Evolutionary conservation across 2,329 filamentous ascomycete genomes (phyloP).

Genomic region (Blumeria graminis): DNA sequence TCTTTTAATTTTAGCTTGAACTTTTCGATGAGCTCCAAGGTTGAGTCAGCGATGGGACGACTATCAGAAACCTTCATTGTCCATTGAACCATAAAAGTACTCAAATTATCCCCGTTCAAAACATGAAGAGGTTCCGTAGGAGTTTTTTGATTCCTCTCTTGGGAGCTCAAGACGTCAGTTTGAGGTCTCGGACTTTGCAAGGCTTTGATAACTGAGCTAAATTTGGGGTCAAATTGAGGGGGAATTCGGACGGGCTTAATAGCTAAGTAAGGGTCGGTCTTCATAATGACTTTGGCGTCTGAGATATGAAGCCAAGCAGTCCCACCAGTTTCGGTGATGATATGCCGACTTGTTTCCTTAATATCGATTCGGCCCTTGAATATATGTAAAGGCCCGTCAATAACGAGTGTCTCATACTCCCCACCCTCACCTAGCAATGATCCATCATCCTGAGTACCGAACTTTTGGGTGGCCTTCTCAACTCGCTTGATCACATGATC

Average conservation of each 20-base stretch:
- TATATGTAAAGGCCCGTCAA: constrained; percentile 50
- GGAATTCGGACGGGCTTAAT: constrained; percentile 27
- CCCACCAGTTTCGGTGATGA: constrained; percentile 48
- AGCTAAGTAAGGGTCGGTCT: constrained; percentile 12
- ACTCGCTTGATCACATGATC: constrained; percentile 22
- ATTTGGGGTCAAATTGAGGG: constrained; percentile 39
- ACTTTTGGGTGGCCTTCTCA: constrained; percentile 33
- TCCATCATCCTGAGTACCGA: constrained; percentile 39
- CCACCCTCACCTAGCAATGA: constrained; percentile 77
- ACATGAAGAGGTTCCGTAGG: neutral
- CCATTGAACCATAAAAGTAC: neutral
- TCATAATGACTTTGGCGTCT: constrained; percentile 23
- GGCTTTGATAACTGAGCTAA: constrained; percentile 14
- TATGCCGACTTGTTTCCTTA: constrained; percentile 23
- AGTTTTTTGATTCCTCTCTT: neutral
- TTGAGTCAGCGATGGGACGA: constrained; percentile 23
- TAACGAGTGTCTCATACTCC: constrained; percentile 80
- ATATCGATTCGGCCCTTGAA: constrained; percentile 52
- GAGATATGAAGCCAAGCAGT: constrained; percentile 45
- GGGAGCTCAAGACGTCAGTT: neutral
- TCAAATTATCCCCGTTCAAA: neutral
- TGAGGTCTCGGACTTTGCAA: neutral
- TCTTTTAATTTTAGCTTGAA: constrained; percentile 20
- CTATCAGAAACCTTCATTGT: neutral
- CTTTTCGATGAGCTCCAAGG: constrained; percentile 21